Conservation (phyloP, 768 basidiomycete species). For the Naganishia kalamii region DNA sequence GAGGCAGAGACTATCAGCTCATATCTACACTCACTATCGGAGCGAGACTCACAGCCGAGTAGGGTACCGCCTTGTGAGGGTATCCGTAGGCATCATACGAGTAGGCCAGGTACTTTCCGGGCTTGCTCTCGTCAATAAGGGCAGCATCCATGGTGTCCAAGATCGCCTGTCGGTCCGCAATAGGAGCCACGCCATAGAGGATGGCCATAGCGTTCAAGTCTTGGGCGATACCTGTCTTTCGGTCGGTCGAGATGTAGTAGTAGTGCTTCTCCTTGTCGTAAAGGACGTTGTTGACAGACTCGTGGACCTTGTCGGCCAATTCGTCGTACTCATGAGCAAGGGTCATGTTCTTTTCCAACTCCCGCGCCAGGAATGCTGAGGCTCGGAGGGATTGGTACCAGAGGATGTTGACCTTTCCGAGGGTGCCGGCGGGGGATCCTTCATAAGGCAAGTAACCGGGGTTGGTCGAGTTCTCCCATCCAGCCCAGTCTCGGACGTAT, state of each 20-base stretch:
- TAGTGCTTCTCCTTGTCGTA: constrained; percentile 2
- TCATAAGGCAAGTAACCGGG: constrained; percentile 12
- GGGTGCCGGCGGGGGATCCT: background rate
- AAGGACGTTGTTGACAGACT: background rate
- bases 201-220: constrained; percentile 6
- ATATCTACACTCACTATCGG: too few relatives aligned
- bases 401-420: constrained; percentile 1
- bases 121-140: background rate
- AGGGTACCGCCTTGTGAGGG: background rate
- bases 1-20: background rate
- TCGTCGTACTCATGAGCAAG: background rate
- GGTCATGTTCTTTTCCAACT: background rate
- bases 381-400: constrained; percentile 9
- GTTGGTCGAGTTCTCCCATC: constrained; percentile 2
- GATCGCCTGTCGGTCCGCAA: background rate
- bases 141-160: background rate
- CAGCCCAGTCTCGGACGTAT: constrained; percentile 6
- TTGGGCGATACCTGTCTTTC: constrained; percentile 5
- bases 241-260: constrained; percentile 10
- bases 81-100: constrained; percentile 6
- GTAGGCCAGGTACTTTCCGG: background rate
- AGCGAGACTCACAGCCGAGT: background rate
- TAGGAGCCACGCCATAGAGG: background rate
- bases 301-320: background rate
- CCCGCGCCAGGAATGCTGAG: background rate